Evolutionary conservation across 495 filamentous ascomycete species (phyloP).

Genomic region (Hyaloscypha hepaticicola): DNA sequence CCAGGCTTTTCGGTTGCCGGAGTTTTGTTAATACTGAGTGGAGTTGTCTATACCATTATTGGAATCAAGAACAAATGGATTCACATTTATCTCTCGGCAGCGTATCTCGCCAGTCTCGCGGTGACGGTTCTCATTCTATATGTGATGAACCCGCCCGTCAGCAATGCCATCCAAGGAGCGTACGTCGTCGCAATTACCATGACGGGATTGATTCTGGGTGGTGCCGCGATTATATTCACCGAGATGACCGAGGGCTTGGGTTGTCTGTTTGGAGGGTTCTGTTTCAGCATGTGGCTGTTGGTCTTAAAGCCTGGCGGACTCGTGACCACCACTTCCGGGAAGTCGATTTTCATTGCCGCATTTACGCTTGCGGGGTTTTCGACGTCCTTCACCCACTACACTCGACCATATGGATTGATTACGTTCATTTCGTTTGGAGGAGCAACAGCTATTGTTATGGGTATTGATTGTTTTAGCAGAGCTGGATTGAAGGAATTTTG

Average conservation of each 20-base stretch:
- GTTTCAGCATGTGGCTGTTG: constrained; percentile 87
- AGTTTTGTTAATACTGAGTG: constrained; percentile 68
- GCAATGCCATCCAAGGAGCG: constrained; percentile 76
- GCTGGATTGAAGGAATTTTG: constrained; percentile 95
- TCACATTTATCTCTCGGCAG: constrained; percentile 78
- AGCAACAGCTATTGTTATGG: constrained; percentile 72
- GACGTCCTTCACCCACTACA: constrained; percentile 77
- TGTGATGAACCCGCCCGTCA: constrained; percentile 80
- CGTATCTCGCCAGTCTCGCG: constrained; percentile 68
- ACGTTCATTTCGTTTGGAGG: constrained; percentile 75
- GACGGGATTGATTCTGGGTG: constrained; percentile 76
- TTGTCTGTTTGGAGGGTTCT: constrained; percentile 86
- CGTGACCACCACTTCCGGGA: constrained; percentile 57
- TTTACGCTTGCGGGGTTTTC: constrained; percentile 67
- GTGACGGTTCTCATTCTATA: constrained; percentile 86
- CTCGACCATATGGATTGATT: constrained; percentile 75
- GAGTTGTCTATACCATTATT: constrained; percentile 67
- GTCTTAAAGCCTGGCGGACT: constrained; percentile 75
- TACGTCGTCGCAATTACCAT: constrained; percentile 80
- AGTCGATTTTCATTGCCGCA: constrained; percentile 70
- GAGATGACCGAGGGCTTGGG: constrained; percentile 86
- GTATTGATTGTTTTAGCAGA: constrained; percentile 87
- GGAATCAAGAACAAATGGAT: constrained; percentile 85
- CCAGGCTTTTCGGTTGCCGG: constrained; percentile 80
- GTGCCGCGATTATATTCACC: constrained; percentile 71